phyloP scores from a whole-genome alignment of 352 stramenopile genomes.

The Blastocystis sp. region DNA sequence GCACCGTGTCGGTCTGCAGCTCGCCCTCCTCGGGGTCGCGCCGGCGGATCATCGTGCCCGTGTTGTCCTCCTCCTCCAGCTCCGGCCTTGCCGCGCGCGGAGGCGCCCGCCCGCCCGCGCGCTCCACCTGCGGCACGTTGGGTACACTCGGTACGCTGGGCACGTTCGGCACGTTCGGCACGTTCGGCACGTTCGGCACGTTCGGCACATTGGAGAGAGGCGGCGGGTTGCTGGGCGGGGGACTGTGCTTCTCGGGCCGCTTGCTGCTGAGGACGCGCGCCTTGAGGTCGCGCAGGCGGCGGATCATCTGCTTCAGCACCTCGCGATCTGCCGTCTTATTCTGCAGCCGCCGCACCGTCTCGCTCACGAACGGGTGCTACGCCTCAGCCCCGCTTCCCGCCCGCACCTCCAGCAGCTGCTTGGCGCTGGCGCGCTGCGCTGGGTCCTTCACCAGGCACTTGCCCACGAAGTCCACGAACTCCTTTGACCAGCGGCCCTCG shows the following conservation, averaged over 20 bases:
- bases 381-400: background rate
- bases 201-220: too few relatives aligned
- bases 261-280: background rate
- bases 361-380: conserved; percentile 40
- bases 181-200: too few relatives aligned
- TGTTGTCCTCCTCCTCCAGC: too few relatives aligned
- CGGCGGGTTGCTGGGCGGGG: background rate
- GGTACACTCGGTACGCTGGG: too few relatives aligned
- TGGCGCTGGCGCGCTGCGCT: conserved; percentile 66
- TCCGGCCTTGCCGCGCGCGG: too few relatives aligned
- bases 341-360: conserved; percentile 1
- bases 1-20: background rate
- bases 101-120: too few relatives aligned
- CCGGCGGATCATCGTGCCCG: too few relatives aligned
- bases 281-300: background rate
- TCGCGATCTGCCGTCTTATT: background rate
- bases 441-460: too few relatives aligned
- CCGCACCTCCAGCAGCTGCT: conserved; percentile 65
- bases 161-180: too few relatives aligned
- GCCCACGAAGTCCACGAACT: conserved; percentile 69
- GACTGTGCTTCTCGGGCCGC: background rate
- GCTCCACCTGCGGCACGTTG: too few relatives aligned
- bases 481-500: conserved; percentile 72
- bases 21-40: too few relatives aligned
- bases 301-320: conserved; percentile 11